These are phyloP conservation scores for Fusarium ramigenum DNA, from an alignment of 2,329 filamentous ascomycete genomes.

Conservation along the genomic window DNA sequence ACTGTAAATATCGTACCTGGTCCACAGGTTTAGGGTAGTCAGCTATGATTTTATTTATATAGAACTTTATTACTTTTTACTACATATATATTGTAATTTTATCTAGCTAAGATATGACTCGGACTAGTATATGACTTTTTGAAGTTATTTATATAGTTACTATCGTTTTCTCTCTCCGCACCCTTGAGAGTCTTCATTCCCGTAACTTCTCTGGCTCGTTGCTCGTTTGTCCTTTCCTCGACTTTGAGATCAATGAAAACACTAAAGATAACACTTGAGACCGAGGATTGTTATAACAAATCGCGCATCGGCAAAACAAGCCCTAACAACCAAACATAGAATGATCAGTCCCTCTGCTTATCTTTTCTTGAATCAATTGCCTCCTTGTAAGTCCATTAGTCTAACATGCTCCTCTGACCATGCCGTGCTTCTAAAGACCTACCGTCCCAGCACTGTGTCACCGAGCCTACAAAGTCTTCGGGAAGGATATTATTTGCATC, in stretches of 20 bases:
- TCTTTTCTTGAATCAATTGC: neutral
- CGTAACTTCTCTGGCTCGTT: no score
- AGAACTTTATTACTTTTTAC: neutral
- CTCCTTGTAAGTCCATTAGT: neutral
- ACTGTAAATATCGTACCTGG: neutral
- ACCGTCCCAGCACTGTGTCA: accelerated
- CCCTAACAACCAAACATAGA: accelerated
- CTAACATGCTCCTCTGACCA: no score
- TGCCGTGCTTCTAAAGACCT: neutral
- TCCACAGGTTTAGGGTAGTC: neutral
- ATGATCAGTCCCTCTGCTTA: no score
- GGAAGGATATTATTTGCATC: neutral
- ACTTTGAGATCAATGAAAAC: no score
- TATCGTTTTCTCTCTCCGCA: no score
- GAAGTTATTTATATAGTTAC: no score
- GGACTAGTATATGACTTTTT: no score
- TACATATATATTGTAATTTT: accelerated
- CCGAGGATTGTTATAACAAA: no score
- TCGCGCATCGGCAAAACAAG: accelerated
- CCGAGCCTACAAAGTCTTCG: neutral
- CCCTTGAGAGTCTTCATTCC: no score
- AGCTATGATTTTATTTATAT: neutral
- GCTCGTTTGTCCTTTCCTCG: no score
- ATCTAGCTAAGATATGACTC: accelerated
- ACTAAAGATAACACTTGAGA: no score